Percentiles rank a stretch among this genome's conserved stretches.
Evolutionary conservation across 192 early-diverging fungal species (phyloP).

Genomic region (Gigaspora rosea): DNA sequence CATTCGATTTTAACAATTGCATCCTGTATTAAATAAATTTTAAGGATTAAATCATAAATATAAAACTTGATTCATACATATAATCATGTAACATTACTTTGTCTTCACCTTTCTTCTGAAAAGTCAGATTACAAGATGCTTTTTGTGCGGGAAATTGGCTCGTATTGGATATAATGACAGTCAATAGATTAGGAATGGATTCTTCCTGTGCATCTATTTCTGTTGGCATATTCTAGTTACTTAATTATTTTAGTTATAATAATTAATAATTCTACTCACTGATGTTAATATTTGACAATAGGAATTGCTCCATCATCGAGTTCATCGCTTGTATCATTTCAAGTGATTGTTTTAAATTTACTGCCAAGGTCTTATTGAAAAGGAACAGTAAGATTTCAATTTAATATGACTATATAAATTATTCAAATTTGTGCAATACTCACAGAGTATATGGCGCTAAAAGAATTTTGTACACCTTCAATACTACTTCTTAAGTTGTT

Average conservation of each 20-base stretch:
- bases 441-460: constrained; percentile 8
- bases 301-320: constrained; percentile 42
- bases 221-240: background rate
- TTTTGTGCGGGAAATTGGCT: constrained; percentile 3
- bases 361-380: constrained; percentile 36
- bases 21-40: background rate
- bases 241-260: background rate
- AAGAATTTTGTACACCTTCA: constrained; percentile 20
- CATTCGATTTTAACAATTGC: background rate
- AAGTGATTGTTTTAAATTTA: constrained; percentile 42
- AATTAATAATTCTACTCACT: constrained; percentile 31
- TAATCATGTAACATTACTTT: background rate
- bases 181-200: constrained; percentile 3
- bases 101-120: constrained; percentile 1
- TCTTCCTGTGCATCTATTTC: background rate
- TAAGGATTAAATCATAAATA: background rate
- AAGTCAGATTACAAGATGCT: background rate
- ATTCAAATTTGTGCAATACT: background rate
- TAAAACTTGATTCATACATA: background rate
- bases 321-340: constrained; percentile 50
- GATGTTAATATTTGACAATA: constrained; percentile 41
- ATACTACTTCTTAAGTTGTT: background rate
- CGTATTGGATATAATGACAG: constrained; percentile 6
- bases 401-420: background rate
- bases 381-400: background rate